phyloP scores from a whole-genome alignment of 768 basidiomycete species.

The Phylloporus arenicola region DNA sequence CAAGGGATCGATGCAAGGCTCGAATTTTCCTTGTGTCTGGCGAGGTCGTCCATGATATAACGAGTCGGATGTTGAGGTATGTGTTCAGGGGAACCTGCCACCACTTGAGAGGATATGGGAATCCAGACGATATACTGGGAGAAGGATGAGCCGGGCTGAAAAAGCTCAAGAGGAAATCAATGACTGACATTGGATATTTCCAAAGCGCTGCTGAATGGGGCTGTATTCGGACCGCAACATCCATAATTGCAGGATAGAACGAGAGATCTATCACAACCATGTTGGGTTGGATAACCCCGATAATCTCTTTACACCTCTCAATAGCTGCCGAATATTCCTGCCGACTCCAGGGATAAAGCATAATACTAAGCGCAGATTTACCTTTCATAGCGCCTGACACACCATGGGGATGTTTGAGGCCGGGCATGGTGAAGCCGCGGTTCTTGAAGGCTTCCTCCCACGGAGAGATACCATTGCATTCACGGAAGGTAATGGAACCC shows the following conservation, averaged over 20 bases:
- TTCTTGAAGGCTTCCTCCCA: background rate
- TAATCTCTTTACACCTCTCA: background rate
- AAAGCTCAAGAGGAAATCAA: background rate
- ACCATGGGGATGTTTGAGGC: background rate
- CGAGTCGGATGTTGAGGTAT: constrained; percentile 3
- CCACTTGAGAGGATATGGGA: constrained; percentile 14
- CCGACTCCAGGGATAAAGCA: background rate
- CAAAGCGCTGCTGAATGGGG: background rate
- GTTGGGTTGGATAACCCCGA: background rate
- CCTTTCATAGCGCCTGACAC: constrained; percentile 2
- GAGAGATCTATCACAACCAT: background rate
- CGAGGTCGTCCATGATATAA: background rate
- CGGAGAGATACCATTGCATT: background rate
- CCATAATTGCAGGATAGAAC: constrained; percentile 3
- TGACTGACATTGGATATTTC: constrained; percentile 7
- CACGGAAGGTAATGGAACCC: constrained; percentile 6
- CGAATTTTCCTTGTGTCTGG: background rate
- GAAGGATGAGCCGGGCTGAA: background rate
- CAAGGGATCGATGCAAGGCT: constrained; percentile 1
- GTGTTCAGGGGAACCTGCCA: constrained; percentile 10
- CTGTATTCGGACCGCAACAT: background rate
- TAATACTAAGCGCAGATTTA: background rate
- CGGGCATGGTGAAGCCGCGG: background rate
- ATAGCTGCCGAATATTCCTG: constrained; percentile 8
- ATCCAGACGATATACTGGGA: constrained; percentile 4